Evolutionary conservation across 768 basidiomycete species (phyloP).

Genomic region (Galerina sulciceps): DNA sequence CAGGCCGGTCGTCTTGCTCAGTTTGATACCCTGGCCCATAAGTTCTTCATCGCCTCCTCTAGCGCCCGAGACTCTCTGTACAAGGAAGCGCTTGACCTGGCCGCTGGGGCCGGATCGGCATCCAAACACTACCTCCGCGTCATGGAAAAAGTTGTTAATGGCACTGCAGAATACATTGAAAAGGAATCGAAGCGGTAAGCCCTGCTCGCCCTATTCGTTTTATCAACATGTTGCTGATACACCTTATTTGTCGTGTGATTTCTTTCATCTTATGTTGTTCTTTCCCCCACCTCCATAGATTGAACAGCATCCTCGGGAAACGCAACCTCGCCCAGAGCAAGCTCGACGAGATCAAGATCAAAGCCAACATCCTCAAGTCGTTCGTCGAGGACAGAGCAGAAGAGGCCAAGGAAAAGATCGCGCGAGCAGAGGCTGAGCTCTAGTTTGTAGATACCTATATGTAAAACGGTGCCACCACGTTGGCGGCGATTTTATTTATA

Average conservation of each 20-base stretch:
- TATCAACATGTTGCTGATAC: background rate
- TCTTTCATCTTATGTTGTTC: background rate
- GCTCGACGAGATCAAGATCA: conserved; percentile 92
- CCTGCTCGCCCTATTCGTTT: background rate
- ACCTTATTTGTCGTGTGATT: background rate
- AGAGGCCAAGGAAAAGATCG: conserved; percentile 38
- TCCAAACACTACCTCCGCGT: conserved; percentile 85
- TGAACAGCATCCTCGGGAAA: conserved; percentile 77
- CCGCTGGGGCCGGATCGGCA: conserved; percentile 50
- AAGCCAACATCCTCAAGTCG: conserved; percentile 81
- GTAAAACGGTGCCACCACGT: background rate
- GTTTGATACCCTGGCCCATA: conserved; percentile 77
- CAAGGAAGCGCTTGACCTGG: conserved; percentile 63
- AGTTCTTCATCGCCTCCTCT: conserved; percentile 69
- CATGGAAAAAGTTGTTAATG: conserved; percentile 84
- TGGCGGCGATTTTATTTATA: background rate
- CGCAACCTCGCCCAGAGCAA: conserved; percentile 77
- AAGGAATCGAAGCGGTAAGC: conserved; percentile 85
- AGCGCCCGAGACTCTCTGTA: conserved; percentile 64
- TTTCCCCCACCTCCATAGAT: conserved; percentile 40
- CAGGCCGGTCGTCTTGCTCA: conserved; percentile 83
- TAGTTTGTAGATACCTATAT: conserved; percentile 6
- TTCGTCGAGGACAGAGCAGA: conserved; percentile 50
- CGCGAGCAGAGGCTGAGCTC: conserved; percentile 28
- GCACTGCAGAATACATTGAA: conserved; percentile 74